phyloP scores from a whole-genome alignment of 371 early-diverging fungal genomes.

The Fennellomyces sp. region DNA sequence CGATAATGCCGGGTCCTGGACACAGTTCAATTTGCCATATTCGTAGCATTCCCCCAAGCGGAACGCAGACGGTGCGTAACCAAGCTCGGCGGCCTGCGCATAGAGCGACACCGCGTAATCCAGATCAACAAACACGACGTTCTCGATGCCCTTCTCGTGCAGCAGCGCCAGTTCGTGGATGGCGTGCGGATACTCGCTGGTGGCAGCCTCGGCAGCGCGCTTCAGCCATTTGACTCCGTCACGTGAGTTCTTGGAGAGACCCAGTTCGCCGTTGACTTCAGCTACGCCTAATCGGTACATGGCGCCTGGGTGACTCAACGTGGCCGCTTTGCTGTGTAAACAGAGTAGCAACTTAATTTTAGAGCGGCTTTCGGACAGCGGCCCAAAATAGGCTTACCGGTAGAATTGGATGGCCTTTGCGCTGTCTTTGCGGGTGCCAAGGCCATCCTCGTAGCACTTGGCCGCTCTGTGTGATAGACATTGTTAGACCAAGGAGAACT shows the following conservation, averaged over 20 bases:
- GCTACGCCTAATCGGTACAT: conserved; percentile 76
- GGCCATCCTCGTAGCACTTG: conserved; percentile 73
- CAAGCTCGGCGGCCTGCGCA: conserved; percentile 75
- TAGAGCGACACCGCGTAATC: conserved; percentile 76
- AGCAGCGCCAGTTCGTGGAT: conserved; percentile 76
- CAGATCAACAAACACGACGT: conserved; percentile 73
- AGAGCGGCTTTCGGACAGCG: too few species aligned
- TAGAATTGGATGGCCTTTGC: conserved; percentile 76
- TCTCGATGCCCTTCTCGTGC: conserved; percentile 72
- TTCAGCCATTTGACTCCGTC: conserved; percentile 84
- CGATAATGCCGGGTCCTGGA: conserved; percentile 68
- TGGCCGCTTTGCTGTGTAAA: conserved; percentile 63
- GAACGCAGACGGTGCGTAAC: conserved; percentile 79
- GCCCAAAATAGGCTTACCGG: conserved; percentile 52
- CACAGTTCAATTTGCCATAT: conserved; percentile 71
- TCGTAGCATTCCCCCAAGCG: conserved; percentile 83
- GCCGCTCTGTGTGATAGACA: conserved; percentile 45
- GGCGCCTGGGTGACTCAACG: conserved; percentile 70
- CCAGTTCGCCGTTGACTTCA: conserved; percentile 74
- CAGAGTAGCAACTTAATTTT: not conserved
- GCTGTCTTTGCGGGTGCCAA: conserved; percentile 64
- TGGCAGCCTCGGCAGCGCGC: conserved; percentile 73
- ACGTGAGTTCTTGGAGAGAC: conserved; percentile 57
- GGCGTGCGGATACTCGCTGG: conserved; percentile 78
- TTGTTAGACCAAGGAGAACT: not conserved